Evolutionary conservation across 2,329 filamentous ascomycete genomes (phyloP), one percentile per base, ranked within the genome.

Genomic region (Ascochyta clinopodiicola): DNA sequence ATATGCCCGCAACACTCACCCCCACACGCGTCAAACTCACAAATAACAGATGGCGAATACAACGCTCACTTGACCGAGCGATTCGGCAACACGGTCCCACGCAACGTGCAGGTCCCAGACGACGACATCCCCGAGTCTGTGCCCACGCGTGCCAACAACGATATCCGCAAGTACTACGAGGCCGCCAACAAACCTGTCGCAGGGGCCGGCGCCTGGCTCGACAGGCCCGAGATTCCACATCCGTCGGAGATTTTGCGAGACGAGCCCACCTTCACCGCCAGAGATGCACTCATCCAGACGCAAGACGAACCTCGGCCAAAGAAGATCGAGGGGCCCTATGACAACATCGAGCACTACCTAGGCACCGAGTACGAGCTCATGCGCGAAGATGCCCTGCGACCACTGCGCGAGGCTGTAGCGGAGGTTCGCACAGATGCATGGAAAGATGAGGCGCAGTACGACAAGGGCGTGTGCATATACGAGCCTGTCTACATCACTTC

Each of bases 331-430:
- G 79, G 80, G 0, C 78, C 86, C 0, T 94, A 88, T 80, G 60
- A 75, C 0, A 85, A 80, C 4, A 88, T 84, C 40, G 80, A 86
- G 1, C 79, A 81, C 0, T 96, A 96, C 54, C 78, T 96, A 0
- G 79, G 85, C 29, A 83, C 86, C 0, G 90, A 96, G 44, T 96
- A 95, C 68, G 80, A 86, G 3, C 82, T 96, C 1, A 80, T 92
- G 7, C 83, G 92, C 2, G 89, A 92, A 67, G 92, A 96, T 68
- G 84, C 86, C 0, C 79, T 90, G 3, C 84, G 88, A 12, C 83
- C 87, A 1, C 79, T 96, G 0, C 84, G 92, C 6, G 82, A 86
- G 58, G 87, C 90, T 0, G 82, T 96, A 1, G 75, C 78, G 0
- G 75, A 80, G 12, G 55, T 67, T 37, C 66, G 66, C 6, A 46